phyloP scores from a whole-genome alignment of 371 early-diverging fungal genomes.

The Apophysomyces trapeziformis region DNA sequence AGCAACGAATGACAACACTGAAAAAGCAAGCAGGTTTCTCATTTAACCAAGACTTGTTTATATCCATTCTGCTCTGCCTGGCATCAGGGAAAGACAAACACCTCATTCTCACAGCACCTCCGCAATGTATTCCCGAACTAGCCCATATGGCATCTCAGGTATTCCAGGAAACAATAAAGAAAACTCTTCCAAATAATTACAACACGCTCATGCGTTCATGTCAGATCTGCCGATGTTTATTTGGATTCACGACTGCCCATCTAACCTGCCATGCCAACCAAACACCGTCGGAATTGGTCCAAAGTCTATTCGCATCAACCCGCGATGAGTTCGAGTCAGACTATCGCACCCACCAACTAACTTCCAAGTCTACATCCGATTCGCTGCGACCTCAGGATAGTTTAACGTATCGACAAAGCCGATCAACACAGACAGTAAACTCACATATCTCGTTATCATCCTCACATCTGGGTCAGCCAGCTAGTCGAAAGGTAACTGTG shows the following conservation, averaged over 20 bases:
- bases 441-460: slow-evolving; percentile 4
- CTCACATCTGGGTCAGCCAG: background rate
- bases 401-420: background rate
- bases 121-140: slow-evolving; percentile 38
- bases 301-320: slow-evolving; percentile 36
- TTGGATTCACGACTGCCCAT: slow-evolving; percentile 49
- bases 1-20: slow-evolving; percentile 41
- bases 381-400: slow-evolving; percentile 13
- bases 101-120: slow-evolving; percentile 45
- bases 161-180: background rate
- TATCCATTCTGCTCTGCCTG: slow-evolving; percentile 49
- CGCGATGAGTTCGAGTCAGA: slow-evolving; percentile 23
- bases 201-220: background rate
- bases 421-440: background rate
- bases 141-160: slow-evolving; percentile 51
- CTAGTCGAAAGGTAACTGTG: slow-evolving; percentile 3
- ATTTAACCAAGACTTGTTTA: slow-evolving; percentile 51
- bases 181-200: background rate
- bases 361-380: slow-evolving; percentile 3
- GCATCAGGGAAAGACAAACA: slow-evolving; percentile 48
- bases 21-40: slow-evolving; percentile 43
- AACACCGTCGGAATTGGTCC: slow-evolving; percentile 36
- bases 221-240: slow-evolving; percentile 45
- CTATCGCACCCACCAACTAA: slow-evolving; percentile 5
- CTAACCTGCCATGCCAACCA: slow-evolving; percentile 35